phyloP scores from a whole-genome alignment of 352 stramenopile genomes.

The Blastocystis sp. region DNA sequence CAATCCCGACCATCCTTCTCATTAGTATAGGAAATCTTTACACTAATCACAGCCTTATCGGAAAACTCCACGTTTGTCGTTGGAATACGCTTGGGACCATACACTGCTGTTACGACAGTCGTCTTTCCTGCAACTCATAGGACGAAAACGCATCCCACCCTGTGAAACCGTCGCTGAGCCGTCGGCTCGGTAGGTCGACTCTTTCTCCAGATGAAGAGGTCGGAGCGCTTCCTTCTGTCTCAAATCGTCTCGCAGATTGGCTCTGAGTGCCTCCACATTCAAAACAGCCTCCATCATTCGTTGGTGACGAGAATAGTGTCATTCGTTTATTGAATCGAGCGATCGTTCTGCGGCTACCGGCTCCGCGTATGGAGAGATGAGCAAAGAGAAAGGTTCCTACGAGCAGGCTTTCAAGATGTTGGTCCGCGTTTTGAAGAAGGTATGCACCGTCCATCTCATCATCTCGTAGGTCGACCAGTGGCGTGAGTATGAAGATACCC shows the following conservation, averaged over 20 bases:
- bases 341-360: no score
- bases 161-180: slow-evolving; percentile 25
- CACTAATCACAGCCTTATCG: neutral
- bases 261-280: slow-evolving; percentile 26
- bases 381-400: neutral
- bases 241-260: slow-evolving; percentile 28
- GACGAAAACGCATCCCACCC: neutral
- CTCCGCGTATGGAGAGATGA: slow-evolving; percentile 24
- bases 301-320: neutral
- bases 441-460: neutral
- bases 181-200: slow-evolving; percentile 41
- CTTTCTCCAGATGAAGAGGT: slow-evolving; percentile 37
- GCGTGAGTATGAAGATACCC: slow-evolving; percentile 24
- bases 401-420: slow-evolving; percentile 15
- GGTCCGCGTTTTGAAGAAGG: slow-evolving; percentile 42
- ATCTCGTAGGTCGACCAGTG: slow-evolving; percentile 15
- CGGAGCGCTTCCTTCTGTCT: slow-evolving; percentile 43
- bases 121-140: neutral
- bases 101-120: neutral
- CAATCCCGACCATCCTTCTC: slow-evolving; percentile 3
- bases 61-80: neutral
- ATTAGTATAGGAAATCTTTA: slow-evolving; percentile 42
- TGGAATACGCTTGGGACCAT: slow-evolving; percentile 3
- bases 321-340: no score
- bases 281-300: slow-evolving; percentile 20